Conservation (phyloP, 257 asterid genomes). For the Catharanthus roseus region DNA sequence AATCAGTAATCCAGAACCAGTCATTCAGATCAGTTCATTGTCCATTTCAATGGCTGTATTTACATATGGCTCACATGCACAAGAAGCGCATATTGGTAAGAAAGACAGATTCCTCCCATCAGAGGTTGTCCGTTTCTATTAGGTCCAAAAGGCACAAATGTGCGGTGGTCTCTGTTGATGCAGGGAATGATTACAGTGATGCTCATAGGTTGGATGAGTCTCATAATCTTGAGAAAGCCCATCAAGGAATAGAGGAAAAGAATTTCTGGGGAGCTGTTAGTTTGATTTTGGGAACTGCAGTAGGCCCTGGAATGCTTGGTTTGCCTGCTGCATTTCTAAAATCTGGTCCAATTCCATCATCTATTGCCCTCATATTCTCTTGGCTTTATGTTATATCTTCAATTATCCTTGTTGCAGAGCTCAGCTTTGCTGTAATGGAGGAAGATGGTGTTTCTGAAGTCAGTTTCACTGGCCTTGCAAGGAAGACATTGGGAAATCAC, state of each 20-base stretch:
- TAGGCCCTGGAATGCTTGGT: slow-evolving; percentile 42
- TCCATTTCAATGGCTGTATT: neutral
- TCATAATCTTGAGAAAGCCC: slow-evolving; percentile 1
- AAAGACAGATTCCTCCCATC: neutral
- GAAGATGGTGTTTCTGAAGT: slow-evolving; percentile 34
- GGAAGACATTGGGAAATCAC: slow-evolving; percentile 26
- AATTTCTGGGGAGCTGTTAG: slow-evolving; percentile 40
- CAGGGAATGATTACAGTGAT: neutral
- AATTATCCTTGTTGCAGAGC: slow-evolving; percentile 38
- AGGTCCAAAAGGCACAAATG: neutral
- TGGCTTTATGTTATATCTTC: slow-evolving; percentile 39
- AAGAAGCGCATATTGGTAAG: neutral
- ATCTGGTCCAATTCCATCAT: slow-evolving; percentile 35
- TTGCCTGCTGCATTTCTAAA: slow-evolving; percentile 32
- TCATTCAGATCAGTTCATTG: neutral
- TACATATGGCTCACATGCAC: neutral
- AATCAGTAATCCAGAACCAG: neutral
- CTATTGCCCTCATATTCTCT: slow-evolving; percentile 25
- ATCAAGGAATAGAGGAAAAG: slow-evolving; percentile 13
- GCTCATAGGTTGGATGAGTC: slow-evolving; percentile 5
- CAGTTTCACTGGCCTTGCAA: slow-evolving; percentile 36
- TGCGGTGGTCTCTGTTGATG: neutral
- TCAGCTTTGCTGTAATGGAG: slow-evolving; percentile 37
- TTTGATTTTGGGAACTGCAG: slow-evolving; percentile 36
- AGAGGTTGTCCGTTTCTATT: neutral